A percentile compares a stretch with the other conserved stretches of the same genome.
Evolutionary conservation across 352 stramenopile genomes (phyloP).

Genomic region (Globisporangium irregulare): DNA sequence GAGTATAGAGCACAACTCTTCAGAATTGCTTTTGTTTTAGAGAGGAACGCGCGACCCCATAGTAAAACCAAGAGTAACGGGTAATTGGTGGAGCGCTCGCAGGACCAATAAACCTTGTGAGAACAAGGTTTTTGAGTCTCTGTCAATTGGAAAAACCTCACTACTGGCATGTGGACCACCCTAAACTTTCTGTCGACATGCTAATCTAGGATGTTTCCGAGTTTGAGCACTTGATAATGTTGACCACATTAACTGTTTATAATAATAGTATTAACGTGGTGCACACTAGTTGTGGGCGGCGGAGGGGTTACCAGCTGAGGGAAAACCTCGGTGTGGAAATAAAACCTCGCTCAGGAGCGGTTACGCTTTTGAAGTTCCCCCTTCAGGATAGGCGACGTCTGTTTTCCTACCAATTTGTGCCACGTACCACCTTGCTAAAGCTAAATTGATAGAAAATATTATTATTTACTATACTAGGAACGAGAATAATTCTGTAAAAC

Average conservation of each 20-base stretch:
- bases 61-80: too few relatives aligned
- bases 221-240: background rate
- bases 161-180: background rate
- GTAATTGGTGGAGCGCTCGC: too few relatives aligned
- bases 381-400: background rate
- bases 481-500: background rate
- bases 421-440: background rate
- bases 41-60: too few relatives aligned
- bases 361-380: conserved; percentile 1
- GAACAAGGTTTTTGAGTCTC: too few relatives aligned
- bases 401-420: background rate
- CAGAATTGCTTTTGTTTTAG: too few relatives aligned
- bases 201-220: background rate
- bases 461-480: background rate
- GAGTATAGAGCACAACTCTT: too few relatives aligned
- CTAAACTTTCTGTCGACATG: too few relatives aligned
- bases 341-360: conserved; percentile 3
- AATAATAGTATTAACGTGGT: background rate
- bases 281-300: background rate
- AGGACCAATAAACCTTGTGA: too few relatives aligned
- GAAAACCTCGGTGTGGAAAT: background rate
- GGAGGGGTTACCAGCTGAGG: conserved; percentile 2
- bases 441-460: background rate
- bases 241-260: background rate
- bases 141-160: conserved; percentile 6